These are phyloP conservation scores for Saturnispora besseyi DNA, from an alignment of 805 yeast genomes.

Conservation along the genomic window DNA sequence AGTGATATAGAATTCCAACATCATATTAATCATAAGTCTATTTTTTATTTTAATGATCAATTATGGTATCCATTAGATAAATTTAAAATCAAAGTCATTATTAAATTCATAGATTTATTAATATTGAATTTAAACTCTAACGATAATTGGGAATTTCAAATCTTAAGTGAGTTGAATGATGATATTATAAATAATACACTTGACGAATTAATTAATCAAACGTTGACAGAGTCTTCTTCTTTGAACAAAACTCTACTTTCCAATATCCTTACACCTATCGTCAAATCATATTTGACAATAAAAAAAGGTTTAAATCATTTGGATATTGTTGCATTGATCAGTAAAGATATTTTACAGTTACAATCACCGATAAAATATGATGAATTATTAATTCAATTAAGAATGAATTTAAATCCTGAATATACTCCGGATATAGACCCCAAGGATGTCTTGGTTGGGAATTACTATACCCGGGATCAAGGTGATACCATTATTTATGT, in stretches of 20 bases:
- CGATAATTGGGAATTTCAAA: background rate
- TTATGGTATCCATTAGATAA: background rate
- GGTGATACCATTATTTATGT: background rate
- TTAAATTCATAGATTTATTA: background rate
- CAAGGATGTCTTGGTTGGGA: constrained; percentile 34
- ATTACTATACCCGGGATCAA: constrained; percentile 24
- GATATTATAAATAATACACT: background rate
- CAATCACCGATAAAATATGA: constrained; percentile 21
- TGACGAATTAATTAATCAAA: background rate
- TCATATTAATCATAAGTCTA: background rate
- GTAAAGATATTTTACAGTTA: constrained; percentile 5
- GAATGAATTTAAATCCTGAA: constrained; percentile 53
- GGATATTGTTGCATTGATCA: constrained; percentile 15
- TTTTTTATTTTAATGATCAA: background rate
- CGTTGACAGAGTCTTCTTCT: background rate
- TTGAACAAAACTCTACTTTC: background rate
- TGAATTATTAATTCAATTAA: constrained; percentile 59
- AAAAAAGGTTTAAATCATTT: constrained; percentile 10
- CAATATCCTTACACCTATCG: background rate
- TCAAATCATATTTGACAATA: background rate
- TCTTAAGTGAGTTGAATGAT: background rate
- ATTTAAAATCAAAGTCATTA: background rate
- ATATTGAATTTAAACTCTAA: background rate
- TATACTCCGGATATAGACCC: constrained; percentile 42
- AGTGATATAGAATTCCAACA: background rate